A percentile compares a stretch with the other conserved stretches of the same genome.
These are phyloP conservation scores for Stellera chamaejasme DNA, from an alignment of 345 rosid genomes.

Conservation along the genomic window DNA sequence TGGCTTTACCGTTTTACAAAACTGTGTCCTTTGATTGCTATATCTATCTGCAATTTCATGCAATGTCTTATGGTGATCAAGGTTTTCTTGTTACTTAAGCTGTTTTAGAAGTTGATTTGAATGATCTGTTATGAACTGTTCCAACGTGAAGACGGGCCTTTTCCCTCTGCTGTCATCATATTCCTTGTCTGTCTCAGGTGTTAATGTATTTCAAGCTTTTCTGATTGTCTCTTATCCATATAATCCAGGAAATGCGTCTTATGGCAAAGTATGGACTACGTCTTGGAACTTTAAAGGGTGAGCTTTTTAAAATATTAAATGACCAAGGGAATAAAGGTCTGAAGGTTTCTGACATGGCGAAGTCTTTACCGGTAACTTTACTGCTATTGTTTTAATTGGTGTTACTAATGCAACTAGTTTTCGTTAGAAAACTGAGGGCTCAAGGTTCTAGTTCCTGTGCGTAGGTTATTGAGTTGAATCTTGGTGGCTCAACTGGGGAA, in stretches of 20 bases:
- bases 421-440: not conserved
- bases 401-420: not conserved
- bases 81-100: no score
- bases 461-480: constrained; percentile 65
- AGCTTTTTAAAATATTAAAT: constrained; percentile 55
- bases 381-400: not conserved
- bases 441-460: constrained; percentile 13
- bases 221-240: constrained; percentile 4
- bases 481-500: constrained; percentile 47
- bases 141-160: no score
- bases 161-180: no score
- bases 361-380: constrained; percentile 41
- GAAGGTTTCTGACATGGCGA: constrained; percentile 66
- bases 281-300: constrained; percentile 75
- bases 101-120: no score
- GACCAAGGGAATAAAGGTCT: constrained; percentile 67
- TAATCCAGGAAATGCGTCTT: constrained; percentile 60
- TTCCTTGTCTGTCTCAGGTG: no score
- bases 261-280: constrained; percentile 66
- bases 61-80: no score
- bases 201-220: not conserved
- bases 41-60: no score
- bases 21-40: no score
- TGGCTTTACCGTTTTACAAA: no score
- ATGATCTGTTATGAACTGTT: no score